Percentiles rank a stretch among this genome's conserved stretches.
Conservation (phyloP, 768 basidiomycete genomes). For the Russula dissimulans region DNA sequence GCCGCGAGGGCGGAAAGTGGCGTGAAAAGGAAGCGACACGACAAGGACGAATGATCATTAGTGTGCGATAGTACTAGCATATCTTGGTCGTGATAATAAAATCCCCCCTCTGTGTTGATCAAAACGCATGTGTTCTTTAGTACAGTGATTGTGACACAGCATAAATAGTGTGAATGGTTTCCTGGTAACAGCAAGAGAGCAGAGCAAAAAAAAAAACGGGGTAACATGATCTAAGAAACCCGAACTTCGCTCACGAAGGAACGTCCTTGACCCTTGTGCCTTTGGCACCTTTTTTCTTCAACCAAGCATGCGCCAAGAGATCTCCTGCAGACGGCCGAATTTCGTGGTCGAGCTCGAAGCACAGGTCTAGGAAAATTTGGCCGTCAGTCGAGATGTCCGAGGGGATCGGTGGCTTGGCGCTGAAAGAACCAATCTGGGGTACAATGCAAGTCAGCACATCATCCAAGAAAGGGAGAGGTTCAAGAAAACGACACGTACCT, state of each 20-base stretch:
- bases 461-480: neutral
- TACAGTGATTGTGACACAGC: neutral
- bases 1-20: constrained; percentile 48
- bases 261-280: constrained; percentile 3
- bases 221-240: neutral
- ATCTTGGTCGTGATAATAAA: constrained; percentile 5
- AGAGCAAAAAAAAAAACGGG: neutral
- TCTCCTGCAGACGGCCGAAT: constrained; percentile 71
- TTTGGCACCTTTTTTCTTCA: constrained; percentile 27
- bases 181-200: too few species aligned
- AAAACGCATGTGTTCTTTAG: neutral
- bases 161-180: neutral
- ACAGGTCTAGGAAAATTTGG: constrained; percentile 73
- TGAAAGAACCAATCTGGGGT: constrained; percentile 78
- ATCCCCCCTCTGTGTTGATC: neutral
- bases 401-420: constrained; percentile 79
- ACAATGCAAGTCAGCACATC: neutral
- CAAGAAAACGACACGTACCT: constrained; percentile 38
- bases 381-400: constrained; percentile 87
- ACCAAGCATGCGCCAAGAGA: constrained; percentile 68
- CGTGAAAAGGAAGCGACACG: constrained; percentile 35
- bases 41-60: constrained; percentile 21
- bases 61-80: neutral
- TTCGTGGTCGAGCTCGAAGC: constrained; percentile 80
- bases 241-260: neutral